Evolutionary conservation across 805 yeast species (phyloP), one percentile per base, ranked within the genome.

Genomic region (Yarrowia sp.): DNA sequence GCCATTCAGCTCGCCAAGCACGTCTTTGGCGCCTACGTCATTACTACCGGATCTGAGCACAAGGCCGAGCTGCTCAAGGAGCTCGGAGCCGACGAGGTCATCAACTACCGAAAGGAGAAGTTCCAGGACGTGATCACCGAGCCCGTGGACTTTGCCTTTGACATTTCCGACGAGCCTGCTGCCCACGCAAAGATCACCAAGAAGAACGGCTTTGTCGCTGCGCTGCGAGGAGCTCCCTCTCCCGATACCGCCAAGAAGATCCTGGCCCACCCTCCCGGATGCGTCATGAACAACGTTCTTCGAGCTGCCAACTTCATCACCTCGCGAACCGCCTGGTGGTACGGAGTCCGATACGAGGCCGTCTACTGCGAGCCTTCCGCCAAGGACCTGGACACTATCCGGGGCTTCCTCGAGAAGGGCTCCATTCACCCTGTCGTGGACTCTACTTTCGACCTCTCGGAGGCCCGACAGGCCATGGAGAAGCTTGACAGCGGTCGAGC

Each of bases 31-130:
- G 63, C 58, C 1, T 59, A 64, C 36, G 68, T 68, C 22, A 62
- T 63, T 29, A 55, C 67, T 14, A 64, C 70, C 1, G 66, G 66
- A 2, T 68, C 70, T n/a, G 67, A 69, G 0, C 19, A 56, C 21
- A 68, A 68, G 59, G 60, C 64, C 3, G 62, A 51, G 4, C 62
- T 49, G 21, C 60, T 63, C 25, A 59, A 65, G 12, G 29, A 55
- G 35, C 39, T 62, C 8, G 51, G 68, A 16, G 69, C 69, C 21
- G 63, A 51, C 9, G 63, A 66, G 12, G 68, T 66, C 14, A 64
- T 68, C 44, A 68, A 68, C 55, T 68, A 68, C 62, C 61, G 64
- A 39, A 67, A 63, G 44, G 42, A 51, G 25, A 64, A 63, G 31
- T 62, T 65, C 13, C 31, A 60, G n/a, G 63, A 62, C 38, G 65